A percentile compares a stretch with the other conserved stretches of the same genome.
phyloP scores from a whole-genome alignment of 2,329 filamentous ascomycete genomes.

The Zasmidium angulare region DNA sequence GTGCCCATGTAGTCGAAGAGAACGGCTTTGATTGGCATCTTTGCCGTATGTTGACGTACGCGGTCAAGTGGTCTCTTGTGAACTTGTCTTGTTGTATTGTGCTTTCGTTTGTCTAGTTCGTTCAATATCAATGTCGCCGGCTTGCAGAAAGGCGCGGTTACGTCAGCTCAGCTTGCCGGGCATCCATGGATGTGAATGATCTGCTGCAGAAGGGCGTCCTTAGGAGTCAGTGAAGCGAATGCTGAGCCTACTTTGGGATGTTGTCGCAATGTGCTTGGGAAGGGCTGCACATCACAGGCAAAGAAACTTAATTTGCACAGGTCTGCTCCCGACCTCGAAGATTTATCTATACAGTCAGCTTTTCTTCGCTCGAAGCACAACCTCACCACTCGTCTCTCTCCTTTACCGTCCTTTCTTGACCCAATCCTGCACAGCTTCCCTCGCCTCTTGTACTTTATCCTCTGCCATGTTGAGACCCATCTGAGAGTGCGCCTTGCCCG shows the following conservation, averaged over 20 bases:
- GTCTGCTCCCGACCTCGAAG: not conserved
- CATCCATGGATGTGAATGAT: not conserved
- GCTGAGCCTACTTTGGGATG: too few relatives aligned
- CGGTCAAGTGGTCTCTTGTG: not conserved
- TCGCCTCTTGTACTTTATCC: constrained; percentile 73
- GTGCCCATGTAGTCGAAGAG: constrained; percentile 62
- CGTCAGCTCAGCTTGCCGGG: not conserved
- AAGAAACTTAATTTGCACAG: not conserved
- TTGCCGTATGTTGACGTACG: not conserved
- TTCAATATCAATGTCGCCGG: not conserved
- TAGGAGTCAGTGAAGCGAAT: not conserved
- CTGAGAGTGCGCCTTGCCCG: constrained; percentile 71
- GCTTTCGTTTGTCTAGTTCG: not conserved
- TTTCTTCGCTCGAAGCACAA: constrained; percentile 3
- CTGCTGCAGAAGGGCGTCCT: not conserved
- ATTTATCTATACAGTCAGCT: constrained; percentile 19
- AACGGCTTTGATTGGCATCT: constrained; percentile 42
- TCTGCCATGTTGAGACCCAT: constrained; percentile 72
- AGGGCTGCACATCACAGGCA: not conserved
- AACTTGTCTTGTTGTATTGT: not conserved
- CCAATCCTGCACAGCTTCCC: constrained; percentile 81
- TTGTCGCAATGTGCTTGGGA: not conserved
- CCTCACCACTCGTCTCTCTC: constrained; percentile 3
- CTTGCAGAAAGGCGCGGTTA: not conserved
- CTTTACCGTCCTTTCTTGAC: constrained; percentile 69